phyloP scores from a whole-genome alignment of 176 grass and related monocot genomes.

The Chloris gayana region DNA sequence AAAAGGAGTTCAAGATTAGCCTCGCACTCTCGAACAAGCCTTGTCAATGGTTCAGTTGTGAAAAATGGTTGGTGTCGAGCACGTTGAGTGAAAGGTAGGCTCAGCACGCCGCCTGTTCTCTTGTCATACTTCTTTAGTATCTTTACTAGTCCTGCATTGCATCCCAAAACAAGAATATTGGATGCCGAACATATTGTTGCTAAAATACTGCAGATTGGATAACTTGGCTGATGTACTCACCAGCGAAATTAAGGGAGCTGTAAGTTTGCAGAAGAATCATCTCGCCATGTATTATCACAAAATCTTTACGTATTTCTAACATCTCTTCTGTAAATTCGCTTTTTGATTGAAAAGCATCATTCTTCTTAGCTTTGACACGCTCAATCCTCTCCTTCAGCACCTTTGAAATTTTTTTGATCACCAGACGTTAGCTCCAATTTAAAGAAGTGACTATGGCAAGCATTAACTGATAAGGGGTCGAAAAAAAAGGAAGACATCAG shows the following conservation, averaged over 20 bases:
- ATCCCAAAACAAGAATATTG: constrained; percentile 24
- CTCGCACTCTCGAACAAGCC: constrained; percentile 91
- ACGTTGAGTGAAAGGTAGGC: constrained; percentile 89
- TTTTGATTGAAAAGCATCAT: constrained; percentile 57
- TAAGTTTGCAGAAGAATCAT: constrained; percentile 97
- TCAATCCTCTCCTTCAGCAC: constrained; percentile 96
- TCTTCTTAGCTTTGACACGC: constrained; percentile 65
- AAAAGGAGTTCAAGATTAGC: constrained; percentile 88
- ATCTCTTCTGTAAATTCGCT: constrained; percentile 82
- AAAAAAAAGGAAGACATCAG: neutral
- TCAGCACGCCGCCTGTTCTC: constrained; percentile 81
- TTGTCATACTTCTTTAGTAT: constrained; percentile 99
- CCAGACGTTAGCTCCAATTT: neutral
- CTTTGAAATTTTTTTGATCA: constrained; percentile 35
- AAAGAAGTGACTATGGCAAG: neutral
- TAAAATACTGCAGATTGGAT: neutral
- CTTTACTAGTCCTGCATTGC: constrained; percentile 83
- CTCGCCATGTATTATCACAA: constrained; percentile 95
- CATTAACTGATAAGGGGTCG: constrained; percentile 3
- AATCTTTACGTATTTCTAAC: constrained; percentile 93
- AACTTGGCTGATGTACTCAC: constrained; percentile 40
- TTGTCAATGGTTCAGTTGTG: constrained; percentile 82
- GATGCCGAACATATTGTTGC: neutral
- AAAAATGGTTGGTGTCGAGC: constrained; percentile 93
- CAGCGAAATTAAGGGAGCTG: constrained; percentile 95